Evolutionary conservation across 148 eudicot species (phyloP), one percentile per base, ranked within the genome.

Genomic region (Persicaria tinctoria): DNA sequence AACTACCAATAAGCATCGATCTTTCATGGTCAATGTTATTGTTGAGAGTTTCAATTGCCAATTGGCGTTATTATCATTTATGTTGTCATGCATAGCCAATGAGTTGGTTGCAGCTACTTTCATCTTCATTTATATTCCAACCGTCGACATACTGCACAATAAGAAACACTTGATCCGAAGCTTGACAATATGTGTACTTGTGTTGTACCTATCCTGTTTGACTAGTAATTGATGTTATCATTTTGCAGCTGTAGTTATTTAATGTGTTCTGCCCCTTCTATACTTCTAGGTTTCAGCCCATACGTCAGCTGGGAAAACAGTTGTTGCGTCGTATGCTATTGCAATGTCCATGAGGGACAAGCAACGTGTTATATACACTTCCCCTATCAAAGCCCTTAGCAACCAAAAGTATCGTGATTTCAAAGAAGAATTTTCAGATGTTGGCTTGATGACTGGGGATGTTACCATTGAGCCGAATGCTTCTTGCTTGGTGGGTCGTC

Each of bases 381-480:
- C 99, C 51, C 99, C 99, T 50, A 95, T 95, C 68, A 95, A 95
- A 87, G 99, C 99, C 49, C 91, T 95, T 55, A 95, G 99, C 87
- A 95, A 95, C 73, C 99, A 95, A 75, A 95, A 95, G 84, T 95
- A 92, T 77, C 88, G 99, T 68, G 99, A 95, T 80, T 95, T 95
- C 72, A 95, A 92, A 79, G 99, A 95, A 83, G 99, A 95, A 79
- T 95, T 90, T 79, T 89, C 94, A 55, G 99, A 95, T 86, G 99
- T 95, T 76, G 99, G 99, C 63, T 88, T 95, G 83, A 95, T 95
- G 99, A 95, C 99, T n/a, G 99, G 99, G 46, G 99, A 95, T 85
- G 99, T 92, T 60, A 95, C 99, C 70, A 92, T 92, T 57, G 97
- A 92, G 38, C 99, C 99, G 69, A 90, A 92, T 82, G 97, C 99